phyloP scores from a whole-genome alignment of 768 basidiomycete genomes.

The Boletus subparvulus region DNA sequence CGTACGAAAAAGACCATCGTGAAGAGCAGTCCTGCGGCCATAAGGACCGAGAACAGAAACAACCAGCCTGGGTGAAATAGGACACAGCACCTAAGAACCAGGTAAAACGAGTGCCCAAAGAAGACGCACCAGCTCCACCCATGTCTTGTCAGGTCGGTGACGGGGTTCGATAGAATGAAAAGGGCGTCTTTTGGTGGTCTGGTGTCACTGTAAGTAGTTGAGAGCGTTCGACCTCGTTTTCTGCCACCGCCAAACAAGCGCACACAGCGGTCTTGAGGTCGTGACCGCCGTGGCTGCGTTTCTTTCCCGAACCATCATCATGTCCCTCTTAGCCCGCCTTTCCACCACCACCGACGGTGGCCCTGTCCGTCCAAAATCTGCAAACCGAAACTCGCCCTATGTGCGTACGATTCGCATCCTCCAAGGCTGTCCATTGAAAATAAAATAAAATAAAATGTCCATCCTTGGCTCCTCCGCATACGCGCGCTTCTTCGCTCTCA shows the following conservation, averaged over 20 bases:
- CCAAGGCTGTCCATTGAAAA: constrained; percentile 21
- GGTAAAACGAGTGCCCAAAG: neutral
- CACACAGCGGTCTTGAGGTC: constrained; percentile 14
- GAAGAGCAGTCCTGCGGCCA: constrained; percentile 93
- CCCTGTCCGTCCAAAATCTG: constrained; percentile 32
- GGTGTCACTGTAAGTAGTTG: neutral
- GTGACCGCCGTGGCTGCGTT: neutral
- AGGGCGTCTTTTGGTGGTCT: neutral
- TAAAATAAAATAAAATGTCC: constrained; percentile 15
- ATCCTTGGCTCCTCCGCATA: neutral
- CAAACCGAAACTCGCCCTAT: constrained; percentile 33
- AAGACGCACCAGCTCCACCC: constrained; percentile 44
- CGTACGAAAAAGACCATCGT: constrained; percentile 99
- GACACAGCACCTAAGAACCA: neutral
- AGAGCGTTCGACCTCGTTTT: constrained; percentile 10
- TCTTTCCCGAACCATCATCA: constrained; percentile 13
- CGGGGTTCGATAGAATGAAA: neutral
- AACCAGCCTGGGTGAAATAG: constrained; percentile 72
- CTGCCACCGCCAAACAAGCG: constrained; percentile 32
- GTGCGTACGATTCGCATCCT: constrained; percentile 36
- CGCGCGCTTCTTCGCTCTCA: constrained; percentile 4
- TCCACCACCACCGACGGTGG: constrained; percentile 30
- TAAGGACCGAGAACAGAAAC: constrained; percentile 93
- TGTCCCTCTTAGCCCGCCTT: constrained; percentile 33
- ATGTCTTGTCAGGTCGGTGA: constrained; percentile 24